Conservation (phyloP, 306 rosid species). For the Casuarina glauca region DNA sequence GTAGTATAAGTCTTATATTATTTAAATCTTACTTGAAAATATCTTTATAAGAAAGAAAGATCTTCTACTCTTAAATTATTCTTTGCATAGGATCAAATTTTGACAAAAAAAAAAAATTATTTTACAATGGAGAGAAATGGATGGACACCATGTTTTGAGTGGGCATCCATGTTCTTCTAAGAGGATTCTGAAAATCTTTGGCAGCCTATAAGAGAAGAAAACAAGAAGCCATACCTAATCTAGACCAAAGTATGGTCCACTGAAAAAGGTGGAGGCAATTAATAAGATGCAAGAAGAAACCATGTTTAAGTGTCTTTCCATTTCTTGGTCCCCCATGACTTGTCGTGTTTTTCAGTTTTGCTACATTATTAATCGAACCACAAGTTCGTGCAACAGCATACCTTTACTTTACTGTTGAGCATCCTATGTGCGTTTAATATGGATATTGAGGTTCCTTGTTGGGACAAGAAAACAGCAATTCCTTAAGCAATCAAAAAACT, state of each 20-base stretch:
- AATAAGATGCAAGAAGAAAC: slow-evolving; percentile 21
- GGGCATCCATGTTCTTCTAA: slow-evolving; percentile 24
- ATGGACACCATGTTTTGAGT: not conserved
- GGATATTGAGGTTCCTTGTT: no score
- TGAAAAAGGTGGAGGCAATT: slow-evolving; percentile 14
- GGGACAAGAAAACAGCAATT: no score
- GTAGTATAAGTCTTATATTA: no score
- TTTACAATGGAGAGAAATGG: no score
- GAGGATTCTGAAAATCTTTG: slow-evolving; percentile 33
- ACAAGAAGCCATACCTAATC: slow-evolving; percentile 31
- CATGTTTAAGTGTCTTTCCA: slow-evolving; percentile 29
- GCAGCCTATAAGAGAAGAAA: slow-evolving; percentile 28
- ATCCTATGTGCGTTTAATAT: no score
- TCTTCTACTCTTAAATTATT: no score
- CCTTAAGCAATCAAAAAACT: no score
- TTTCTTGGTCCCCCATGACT: slow-evolving; percentile 28
- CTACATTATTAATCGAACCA: slow-evolving; percentile 13
- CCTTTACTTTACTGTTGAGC: not conserved
- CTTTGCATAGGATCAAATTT: no score
- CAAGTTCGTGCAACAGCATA: slow-evolving; percentile 23
- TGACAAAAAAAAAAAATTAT: no score
- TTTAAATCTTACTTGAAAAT: no score
- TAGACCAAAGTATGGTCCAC: slow-evolving; percentile 27
- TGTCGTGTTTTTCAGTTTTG: slow-evolving; percentile 16
- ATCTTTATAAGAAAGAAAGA: no score